Percentiles rank a stretch among this genome's conserved stretches.
Conservation (phyloP, 495 filamentous ascomycete genomes). For the Neohortaea acidophila region DNA sequence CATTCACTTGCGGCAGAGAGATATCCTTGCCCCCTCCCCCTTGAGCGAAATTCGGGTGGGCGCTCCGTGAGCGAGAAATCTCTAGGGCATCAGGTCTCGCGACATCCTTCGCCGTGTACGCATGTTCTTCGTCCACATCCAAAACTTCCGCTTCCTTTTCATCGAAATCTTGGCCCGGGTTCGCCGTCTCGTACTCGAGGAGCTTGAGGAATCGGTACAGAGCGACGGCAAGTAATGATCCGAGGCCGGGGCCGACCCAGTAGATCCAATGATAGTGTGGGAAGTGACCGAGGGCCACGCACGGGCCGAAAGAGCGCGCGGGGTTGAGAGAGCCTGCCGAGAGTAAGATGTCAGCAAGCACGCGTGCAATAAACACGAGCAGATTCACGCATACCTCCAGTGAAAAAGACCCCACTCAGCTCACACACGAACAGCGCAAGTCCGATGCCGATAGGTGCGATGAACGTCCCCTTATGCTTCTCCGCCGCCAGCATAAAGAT, state of each 20-base stretch:
- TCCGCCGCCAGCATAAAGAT: conserved; percentile 69
- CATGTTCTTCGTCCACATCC: neutral
- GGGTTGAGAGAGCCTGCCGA: conserved; percentile 20
- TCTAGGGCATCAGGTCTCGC: no score
- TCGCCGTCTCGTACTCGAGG: conserved; percentile 58
- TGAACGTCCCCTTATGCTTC: conserved; percentile 59
- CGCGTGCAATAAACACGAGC: conserved; percentile 53
- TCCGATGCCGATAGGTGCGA: conserved; percentile 65
- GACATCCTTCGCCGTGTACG: no score
- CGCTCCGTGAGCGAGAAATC: no score
- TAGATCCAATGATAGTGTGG: conserved; percentile 16
- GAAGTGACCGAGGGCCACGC: conserved; percentile 8
- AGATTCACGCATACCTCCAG: no score
- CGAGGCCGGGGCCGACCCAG: conserved; percentile 21
- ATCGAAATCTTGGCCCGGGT: conserved; percentile 63
- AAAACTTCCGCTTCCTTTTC: neutral
- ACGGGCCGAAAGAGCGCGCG: conserved; percentile 15
- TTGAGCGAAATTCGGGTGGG: no score
- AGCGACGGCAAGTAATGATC: conserved; percentile 21
- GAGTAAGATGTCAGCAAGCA: conserved; percentile 39
- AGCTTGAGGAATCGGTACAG: conserved; percentile 30
- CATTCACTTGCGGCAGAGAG: no score
- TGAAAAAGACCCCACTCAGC: conserved; percentile 36
- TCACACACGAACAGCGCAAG: conserved; percentile 56
- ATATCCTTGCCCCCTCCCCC: no score